These are phyloP conservation scores for Metschnikowia rubicola DNA, from an alignment of 805 yeast genomes.

Conservation along the genomic window DNA sequence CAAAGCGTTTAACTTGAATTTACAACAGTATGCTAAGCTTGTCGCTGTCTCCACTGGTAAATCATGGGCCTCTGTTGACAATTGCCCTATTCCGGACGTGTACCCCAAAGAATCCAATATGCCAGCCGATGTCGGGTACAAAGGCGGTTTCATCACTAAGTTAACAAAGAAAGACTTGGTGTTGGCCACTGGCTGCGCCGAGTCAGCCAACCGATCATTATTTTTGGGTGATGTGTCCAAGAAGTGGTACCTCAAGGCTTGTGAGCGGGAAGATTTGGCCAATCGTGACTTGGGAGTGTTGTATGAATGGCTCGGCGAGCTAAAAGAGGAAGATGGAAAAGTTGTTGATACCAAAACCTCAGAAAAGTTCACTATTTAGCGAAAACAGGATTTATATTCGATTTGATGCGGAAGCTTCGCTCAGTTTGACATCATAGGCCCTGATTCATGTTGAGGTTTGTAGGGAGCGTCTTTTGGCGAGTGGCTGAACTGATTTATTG, in stretches of 20 bases:
- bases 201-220: constrained; percentile 31
- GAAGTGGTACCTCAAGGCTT: constrained; percentile 42
- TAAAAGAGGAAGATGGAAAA: constrained; percentile 21
- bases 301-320: constrained; percentile 41
- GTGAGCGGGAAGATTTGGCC: constrained; percentile 39
- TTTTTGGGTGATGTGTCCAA: constrained; percentile 37
- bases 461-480: constrained; percentile 1
- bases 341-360: constrained; percentile 16
- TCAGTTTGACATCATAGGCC: constrained; percentile 2
- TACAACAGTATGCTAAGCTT: constrained; percentile 44
- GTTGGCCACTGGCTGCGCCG: constrained; percentile 39
- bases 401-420: not conserved
- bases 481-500: constrained; percentile 7
- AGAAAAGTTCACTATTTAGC: constrained; percentile 11
- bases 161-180: constrained; percentile 44
- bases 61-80: constrained; percentile 53
- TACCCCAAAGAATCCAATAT: constrained; percentile 35
- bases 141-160: constrained; percentile 49
- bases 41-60: constrained; percentile 52
- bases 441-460: not conserved
- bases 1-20: constrained; percentile 44
- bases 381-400: not conserved
- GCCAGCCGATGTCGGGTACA: constrained; percentile 45
- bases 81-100: constrained; percentile 51
- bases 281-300: constrained; percentile 41